Evolutionary conservation across 352 stramenopile species (phyloP).

Genomic region (Pythium dissotocum): DNA sequence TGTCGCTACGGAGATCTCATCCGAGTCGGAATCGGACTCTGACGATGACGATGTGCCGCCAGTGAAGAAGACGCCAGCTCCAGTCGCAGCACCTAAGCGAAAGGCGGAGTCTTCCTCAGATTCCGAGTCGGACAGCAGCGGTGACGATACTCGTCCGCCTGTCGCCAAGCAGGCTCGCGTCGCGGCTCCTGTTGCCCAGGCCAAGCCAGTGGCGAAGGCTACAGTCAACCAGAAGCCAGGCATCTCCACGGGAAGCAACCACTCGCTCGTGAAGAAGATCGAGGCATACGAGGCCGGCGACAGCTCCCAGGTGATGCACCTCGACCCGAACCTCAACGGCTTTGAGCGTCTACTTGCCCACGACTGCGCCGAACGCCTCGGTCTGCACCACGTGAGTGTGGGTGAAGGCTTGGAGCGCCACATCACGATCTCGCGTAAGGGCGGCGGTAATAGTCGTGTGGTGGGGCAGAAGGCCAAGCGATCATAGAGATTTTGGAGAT

Average conservation of each 20-base stretch:
- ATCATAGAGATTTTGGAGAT: conserved; percentile 13
- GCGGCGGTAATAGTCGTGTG: conserved; percentile 3
- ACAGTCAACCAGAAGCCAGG: conserved; percentile 19
- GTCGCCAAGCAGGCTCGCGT: conserved; percentile 22
- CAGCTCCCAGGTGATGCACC: conserved; percentile 47
- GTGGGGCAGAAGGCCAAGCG: conserved; percentile 40
- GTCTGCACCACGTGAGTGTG: conserved; percentile 67
- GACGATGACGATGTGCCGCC: conserved; percentile 29
- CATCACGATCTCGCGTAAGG: conserved; percentile 55
- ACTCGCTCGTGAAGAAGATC: conserved; percentile 87
- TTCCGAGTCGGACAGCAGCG: conserved; percentile 16
- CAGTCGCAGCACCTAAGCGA: conserved; percentile 14
- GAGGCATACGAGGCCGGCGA: conserved; percentile 64
- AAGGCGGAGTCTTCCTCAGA: conserved; percentile 29
- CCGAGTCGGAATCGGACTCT: conserved; percentile 30
- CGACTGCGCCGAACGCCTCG: conserved; percentile 78
- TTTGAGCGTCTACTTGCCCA: conserved; percentile 83
- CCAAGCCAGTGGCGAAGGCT: not conserved
- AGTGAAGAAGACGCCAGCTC: not conserved
- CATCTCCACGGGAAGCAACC: conserved; percentile 65
- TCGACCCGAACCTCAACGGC: conserved; percentile 77
- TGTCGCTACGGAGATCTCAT: conserved; percentile 6
- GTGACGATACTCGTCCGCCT: conserved; percentile 11
- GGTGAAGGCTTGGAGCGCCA: conserved; percentile 75
- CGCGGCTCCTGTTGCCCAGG: not conserved